Percentiles rank a stretch among this genome's conserved stretches.
Conservation (phyloP, 1,284 basidiomycete genomes). For the Papiliotrema terrestris region DNA sequence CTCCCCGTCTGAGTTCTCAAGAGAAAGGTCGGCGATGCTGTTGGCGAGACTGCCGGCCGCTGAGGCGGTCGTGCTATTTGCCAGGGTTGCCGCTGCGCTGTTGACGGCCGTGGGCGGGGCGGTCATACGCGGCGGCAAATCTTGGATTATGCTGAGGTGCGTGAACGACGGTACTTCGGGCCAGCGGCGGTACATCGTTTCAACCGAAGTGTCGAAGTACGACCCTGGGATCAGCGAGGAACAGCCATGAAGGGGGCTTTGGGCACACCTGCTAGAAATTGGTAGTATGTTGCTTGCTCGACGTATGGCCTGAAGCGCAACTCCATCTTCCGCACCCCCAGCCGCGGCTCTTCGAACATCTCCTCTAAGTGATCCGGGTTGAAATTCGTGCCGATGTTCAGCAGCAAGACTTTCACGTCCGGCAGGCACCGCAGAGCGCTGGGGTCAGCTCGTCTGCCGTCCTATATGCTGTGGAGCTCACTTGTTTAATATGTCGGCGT, state of each 20-base stretch:
- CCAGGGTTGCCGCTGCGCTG: conserved; percentile 5
- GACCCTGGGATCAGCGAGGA: conserved; percentile 29
- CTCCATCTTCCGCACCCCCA: conserved; percentile 39
- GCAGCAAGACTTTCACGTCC: conserved; percentile 31
- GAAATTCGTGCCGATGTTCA: conserved; percentile 50
- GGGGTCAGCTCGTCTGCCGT: background rate
- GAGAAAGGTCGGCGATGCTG: conserved; percentile 9
- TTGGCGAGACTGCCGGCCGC: conserved; percentile 5
- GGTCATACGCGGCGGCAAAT: conserved; percentile 44
- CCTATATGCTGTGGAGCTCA: conserved; percentile 11
- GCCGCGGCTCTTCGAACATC: conserved; percentile 40
- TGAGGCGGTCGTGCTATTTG: conserved; percentile 11
- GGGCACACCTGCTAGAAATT: conserved; percentile 33
- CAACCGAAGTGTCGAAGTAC: conserved; percentile 50
- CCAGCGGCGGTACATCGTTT: conserved; percentile 42
- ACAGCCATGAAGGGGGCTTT: background rate
- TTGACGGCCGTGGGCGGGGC: conserved; percentile 32
- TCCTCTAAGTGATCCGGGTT: conserved; percentile 50
- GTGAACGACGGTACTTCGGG: conserved; percentile 38
- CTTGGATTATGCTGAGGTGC: conserved; percentile 47
- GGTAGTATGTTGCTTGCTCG: conserved; percentile 47
- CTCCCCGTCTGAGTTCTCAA: conserved; percentile 12
- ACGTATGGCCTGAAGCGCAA: conserved; percentile 50
- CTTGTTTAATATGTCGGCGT: conserved; percentile 50
- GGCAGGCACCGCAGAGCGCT: conserved; percentile 44